These are phyloP conservation scores for Golubevia pallescens DNA, from an alignment of 1,284 basidiomycete genomes.

Conservation along the genomic window DNA sequence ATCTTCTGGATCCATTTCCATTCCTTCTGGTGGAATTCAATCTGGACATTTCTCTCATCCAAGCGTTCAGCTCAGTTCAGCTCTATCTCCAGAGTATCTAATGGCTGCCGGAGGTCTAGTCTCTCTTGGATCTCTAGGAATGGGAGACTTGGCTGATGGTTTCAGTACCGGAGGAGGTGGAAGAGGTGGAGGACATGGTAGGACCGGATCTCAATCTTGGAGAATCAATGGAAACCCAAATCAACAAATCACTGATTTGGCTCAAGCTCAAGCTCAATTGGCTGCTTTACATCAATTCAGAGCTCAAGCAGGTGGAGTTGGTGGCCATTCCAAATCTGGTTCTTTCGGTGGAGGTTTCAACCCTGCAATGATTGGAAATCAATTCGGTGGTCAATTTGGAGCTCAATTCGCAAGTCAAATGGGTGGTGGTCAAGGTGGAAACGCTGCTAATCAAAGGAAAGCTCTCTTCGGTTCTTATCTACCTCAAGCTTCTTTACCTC, in stretches of 20 bases:
- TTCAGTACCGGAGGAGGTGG: slow-evolving; percentile 33
- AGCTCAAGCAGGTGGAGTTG: slow-evolving; percentile 23
- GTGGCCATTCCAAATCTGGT: slow-evolving; percentile 32
- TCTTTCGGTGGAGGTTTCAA: slow-evolving; percentile 50
- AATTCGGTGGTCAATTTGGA: slow-evolving; percentile 22
- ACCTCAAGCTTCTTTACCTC: slow-evolving; percentile 52
- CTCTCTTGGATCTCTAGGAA: slow-evolving; percentile 35
- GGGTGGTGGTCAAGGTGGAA: slow-evolving; percentile 21
- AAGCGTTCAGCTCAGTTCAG: slow-evolving; percentile 48
- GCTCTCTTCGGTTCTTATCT: slow-evolving; percentile 62
- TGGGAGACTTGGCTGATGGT: slow-evolving; percentile 50
- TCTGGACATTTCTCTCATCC: slow-evolving; percentile 23
- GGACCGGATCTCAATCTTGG: slow-evolving; percentile 23
- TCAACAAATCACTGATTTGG: slow-evolving; percentile 35
- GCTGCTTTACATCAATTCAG: slow-evolving; percentile 59
- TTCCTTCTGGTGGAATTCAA: not conserved
- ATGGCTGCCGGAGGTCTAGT: slow-evolving; percentile 59
- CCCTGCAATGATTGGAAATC: slow-evolving; percentile 28
- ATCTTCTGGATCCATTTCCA: too few relatives aligned
- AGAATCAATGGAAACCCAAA: slow-evolving; percentile 31
- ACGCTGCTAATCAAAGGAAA: slow-evolving; percentile 39
- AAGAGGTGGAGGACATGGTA: slow-evolving; percentile 17
- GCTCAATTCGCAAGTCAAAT: slow-evolving; percentile 8
- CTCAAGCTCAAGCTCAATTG: slow-evolving; percentile 59
- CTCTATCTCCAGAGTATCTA: slow-evolving; percentile 56